Evolutionary conservation across 495 filamentous ascomycete genomes (phyloP), one percentile per base, ranked within the genome.

Genomic region (Diplogelasinospora grovesii): DNA sequence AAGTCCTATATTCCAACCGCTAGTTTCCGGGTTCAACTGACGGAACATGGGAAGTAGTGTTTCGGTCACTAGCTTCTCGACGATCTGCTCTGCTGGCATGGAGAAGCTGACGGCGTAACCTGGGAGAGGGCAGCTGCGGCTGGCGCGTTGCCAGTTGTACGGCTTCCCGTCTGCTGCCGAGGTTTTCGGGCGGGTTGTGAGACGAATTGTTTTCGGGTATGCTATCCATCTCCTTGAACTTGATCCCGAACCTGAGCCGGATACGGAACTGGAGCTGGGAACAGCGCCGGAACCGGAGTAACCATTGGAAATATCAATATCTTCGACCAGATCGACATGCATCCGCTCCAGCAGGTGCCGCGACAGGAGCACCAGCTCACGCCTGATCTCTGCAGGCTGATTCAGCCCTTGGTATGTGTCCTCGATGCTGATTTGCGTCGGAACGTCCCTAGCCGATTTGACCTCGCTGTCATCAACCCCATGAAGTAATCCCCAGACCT

Each of bases 361-460:
- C 0, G 81, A 61, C 0, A 97, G 64, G 16, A 71, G 61, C 0
- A 56, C 50, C 15, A 97, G 68, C 52, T 89, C 82, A 29, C 70
- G 65, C 6, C 43, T 24, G 2, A 86, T 75, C 31, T 79, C 70
- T 2, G 75, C 58, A 29, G 82, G 45, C 0, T 69, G 75, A 47
- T 80, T 73, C 1, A 95, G 66, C 1, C 77, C 75, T 3, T 48
- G 46, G 55, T 92, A 97, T 4, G 85, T 86, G 57, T 97, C 87
- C 55, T 97, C 90, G 45, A 97, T 93, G 60, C 85, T 89, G 57
- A 97, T 95, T 58, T 95, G 89, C 9, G 78, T 79, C 1, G 90
- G 90, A 10, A 94, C 59, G 26, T 77, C 78, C 48, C 78, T 74
- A 2, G 81, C 83, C 45, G 79, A 71, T 14, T 74, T 70, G 13